Evolutionary conservation across 139 green algal species (phyloP).

Genomic region (Coccomyxa sp.): DNA sequence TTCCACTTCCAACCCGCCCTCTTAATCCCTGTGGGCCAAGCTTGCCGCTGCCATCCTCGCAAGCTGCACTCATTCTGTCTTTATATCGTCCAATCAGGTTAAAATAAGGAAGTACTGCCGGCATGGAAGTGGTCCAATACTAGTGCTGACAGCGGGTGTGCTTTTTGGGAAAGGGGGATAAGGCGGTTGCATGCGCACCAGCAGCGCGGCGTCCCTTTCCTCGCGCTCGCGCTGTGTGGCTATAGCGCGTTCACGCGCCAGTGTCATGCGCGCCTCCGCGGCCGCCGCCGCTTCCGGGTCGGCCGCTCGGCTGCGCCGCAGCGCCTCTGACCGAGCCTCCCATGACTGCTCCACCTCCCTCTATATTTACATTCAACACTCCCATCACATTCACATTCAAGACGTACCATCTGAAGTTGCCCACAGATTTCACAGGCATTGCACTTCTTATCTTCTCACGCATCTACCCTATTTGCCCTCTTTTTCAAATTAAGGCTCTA

Average conservation of each 20-base stretch:
- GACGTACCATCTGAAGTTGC: background rate
- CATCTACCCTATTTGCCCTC: no score
- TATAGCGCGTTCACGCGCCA: background rate
- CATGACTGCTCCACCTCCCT: background rate
- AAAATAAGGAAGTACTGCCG: background rate
- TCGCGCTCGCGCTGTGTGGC: background rate
- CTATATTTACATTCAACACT: background rate
- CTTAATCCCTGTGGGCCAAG: no score
- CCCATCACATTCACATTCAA: background rate
- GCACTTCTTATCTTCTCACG: no score
- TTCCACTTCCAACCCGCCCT: background rate
- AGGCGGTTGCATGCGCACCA: background rate
- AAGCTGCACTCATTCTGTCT: background rate
- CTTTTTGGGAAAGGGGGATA: no score
- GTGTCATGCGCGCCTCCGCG: background rate
- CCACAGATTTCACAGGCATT: background rate
- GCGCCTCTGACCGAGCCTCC: background rate
- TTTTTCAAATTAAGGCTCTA: no score
- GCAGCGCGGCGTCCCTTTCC: constrained; percentile 1
- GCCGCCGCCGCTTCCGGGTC: background rate
- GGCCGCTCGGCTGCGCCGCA: background rate
- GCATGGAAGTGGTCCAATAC: no score
- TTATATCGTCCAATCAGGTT: background rate
- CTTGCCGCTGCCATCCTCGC: no score
- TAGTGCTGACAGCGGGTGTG: no score